Base-by-base conservation (phyloP, 768 basidiomycete species). In the Phylloporus rhodoxanthus region DNA sequence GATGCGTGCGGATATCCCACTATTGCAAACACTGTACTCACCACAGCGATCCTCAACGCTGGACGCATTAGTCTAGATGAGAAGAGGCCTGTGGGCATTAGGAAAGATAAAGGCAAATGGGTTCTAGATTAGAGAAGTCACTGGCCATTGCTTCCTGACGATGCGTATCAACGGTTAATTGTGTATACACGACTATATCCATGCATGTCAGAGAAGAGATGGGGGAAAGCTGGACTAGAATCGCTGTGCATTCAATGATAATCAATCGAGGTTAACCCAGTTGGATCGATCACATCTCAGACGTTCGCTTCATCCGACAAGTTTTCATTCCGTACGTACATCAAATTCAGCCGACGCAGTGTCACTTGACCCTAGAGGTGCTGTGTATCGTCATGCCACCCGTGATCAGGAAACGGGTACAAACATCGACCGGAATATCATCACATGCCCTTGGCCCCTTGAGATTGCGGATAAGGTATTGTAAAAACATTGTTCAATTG, bases 41-140 rank as follows among this genome's bases (percentile, higher is more conserved):
- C 86, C 15, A 91, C 90, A 10, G 88, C 88, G 13, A 91, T 95
- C 64, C 77, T 95, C 57, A 81, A 94, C 54, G 93, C 93, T 23
- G 93, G 93, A 13, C 80, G 93, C 48, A 84, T 91, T 65, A 89
- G 87, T 61, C 69, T 95, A 48, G 91, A 95, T 67, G 91, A 95
- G 77, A 90, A 86, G 72, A 72, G 91, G 53, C 76, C 87, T 7
- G 91, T 95, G 44, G 75, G 73, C 26, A 87, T 96, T 67, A 82
- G 75, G 73, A 81, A 81, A 69, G 75, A 74, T 17, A 80, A 75
- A 29, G 76, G 74, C 53, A 67, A 70, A 47, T 91, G 87, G 87
- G 61, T 81, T 54, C 72, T 92, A 45, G 81, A 85, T 65, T 91
- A 61, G 70, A 71, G 38, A 11, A 26, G 17, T 38, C 37, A 30